Evolutionary conservation across 106 monocot species (phyloP).

Genomic region (Acorus calamus): DNA sequence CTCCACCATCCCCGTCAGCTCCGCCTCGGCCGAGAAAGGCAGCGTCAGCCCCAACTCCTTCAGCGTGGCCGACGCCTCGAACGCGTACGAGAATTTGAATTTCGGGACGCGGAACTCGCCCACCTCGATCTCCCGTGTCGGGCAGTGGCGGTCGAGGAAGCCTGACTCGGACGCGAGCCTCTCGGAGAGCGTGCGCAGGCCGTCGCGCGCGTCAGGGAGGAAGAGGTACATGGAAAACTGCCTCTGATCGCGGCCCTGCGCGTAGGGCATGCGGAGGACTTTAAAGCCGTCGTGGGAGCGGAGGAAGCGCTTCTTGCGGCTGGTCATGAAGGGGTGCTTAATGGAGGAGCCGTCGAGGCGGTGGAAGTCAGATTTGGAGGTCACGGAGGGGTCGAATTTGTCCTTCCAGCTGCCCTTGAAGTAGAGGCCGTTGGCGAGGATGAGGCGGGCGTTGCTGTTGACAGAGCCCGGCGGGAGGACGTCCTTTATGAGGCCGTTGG

Average conservation of each 20-base stretch:
- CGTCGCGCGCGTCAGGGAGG: conserved; percentile 23
- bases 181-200: conserved; percentile 6
- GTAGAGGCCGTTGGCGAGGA: conserved; percentile 24
- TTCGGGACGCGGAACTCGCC: conserved; percentile 25
- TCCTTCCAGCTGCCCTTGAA: conserved; percentile 28
- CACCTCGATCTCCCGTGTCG: background rate
- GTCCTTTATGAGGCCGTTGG: conserved; percentile 7
- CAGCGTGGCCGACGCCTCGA: conserved; percentile 8
- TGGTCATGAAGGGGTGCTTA: conserved; percentile 22
- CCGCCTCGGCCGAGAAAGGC: conserved; percentile 10
- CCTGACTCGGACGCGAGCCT: background rate
- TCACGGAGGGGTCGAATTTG: conserved; percentile 8
- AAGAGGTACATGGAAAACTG: conserved; percentile 22
- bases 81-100: conserved; percentile 22
- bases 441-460: background rate
- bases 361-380: conserved; percentile 8
- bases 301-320: conserved; percentile 4
- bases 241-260: background rate
- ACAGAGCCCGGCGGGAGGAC: conserved; percentile 11
- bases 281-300: conserved; percentile 14
- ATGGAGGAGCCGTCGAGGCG: conserved; percentile 12
- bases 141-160: conserved; percentile 14
- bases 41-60: conserved; percentile 1
- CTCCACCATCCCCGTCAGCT: conserved; percentile 7
- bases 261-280: conserved; percentile 21